Percentiles rank a stretch among this genome's conserved stretches.
These are phyloP conservation scores for Lojkania enalia DNA, from an alignment of 2,329 filamentous ascomycete species.

Conservation along the genomic window DNA sequence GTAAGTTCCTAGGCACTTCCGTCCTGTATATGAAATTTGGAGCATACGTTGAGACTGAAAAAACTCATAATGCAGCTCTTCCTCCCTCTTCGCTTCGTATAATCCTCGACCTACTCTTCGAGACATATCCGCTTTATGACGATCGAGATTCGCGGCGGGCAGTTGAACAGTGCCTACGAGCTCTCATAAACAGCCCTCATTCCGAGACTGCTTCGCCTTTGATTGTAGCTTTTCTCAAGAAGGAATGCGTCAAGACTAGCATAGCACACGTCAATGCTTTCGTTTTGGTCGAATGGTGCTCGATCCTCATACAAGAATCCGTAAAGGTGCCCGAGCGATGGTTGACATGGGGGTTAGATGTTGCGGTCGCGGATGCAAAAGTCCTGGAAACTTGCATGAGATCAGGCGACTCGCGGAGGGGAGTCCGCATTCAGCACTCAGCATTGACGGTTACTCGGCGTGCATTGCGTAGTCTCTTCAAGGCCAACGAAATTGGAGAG, in stretches of 20 bases:
- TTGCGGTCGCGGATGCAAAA: conserved; percentile 71
- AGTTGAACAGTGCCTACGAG: conserved; percentile 76
- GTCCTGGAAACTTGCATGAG: conserved; percentile 77
- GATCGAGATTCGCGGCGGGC: conserved; percentile 83
- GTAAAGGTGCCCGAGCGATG: conserved; percentile 62
- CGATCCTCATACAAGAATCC: conserved; percentile 73
- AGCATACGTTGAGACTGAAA: too few species aligned
- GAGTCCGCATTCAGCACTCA: conserved; percentile 67
- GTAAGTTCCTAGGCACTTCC: too few species aligned
- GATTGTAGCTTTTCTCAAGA: conserved; percentile 68
- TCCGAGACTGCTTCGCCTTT: conserved; percentile 61
- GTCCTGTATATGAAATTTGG: too few species aligned
- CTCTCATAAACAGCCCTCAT: conserved; percentile 64
- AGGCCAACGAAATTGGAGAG: conserved; percentile 59
- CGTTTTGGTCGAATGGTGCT: conserved; percentile 88
- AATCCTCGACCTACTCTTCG: conserved; percentile 79
- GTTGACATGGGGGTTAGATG: conserved; percentile 65
- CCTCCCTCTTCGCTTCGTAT: conserved; percentile 52
- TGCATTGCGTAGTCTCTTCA: conserved; percentile 75
- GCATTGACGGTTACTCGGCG: conserved; percentile 78
- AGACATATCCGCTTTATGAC: conserved; percentile 83
- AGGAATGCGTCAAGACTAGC: conserved; percentile 74
- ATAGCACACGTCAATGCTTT: conserved; percentile 83
- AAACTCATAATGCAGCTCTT: too few species aligned
- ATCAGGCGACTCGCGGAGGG: conserved; percentile 28